phyloP scores from a whole-genome alignment of 1,139 yeast genomes.

The Scheffersomyces illinoinensis region DNA sequence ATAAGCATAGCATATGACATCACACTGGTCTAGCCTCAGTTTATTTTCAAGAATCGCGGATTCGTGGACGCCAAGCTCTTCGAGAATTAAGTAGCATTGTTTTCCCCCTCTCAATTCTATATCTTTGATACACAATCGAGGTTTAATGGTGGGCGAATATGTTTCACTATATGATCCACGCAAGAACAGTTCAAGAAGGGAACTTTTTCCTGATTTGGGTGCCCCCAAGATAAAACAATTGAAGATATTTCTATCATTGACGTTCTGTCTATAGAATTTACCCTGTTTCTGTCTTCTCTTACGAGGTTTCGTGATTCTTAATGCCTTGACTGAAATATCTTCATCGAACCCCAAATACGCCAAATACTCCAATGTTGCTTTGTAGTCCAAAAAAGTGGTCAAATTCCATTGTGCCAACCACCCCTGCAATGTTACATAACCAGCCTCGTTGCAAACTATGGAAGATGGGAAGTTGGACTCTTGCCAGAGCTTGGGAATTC shows the following conservation, averaged over 20 bases:
- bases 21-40: slow-evolving; percentile 78
- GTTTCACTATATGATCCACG: slow-evolving; percentile 69
- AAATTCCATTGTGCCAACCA: slow-evolving; percentile 99
- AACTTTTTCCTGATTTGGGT: slow-evolving; percentile 81
- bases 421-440: slow-evolving; percentile 89
- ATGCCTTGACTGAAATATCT: slow-evolving; percentile 53
- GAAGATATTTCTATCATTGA: slow-evolving; percentile 84
- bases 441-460: slow-evolving; percentile 86
- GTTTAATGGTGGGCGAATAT: slow-evolving; percentile 81
- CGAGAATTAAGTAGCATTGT: slow-evolving; percentile 87
- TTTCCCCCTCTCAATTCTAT: slow-evolving; percentile 95
- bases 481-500: slow-evolving; percentile 83
- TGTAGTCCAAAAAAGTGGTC: slow-evolving; percentile 85
- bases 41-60: slow-evolving; percentile 77
- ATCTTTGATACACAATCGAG: slow-evolving; percentile 83
- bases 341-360: slow-evolving; percentile 87
- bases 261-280: slow-evolving; percentile 64
- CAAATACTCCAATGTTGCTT: slow-evolving; percentile 80
- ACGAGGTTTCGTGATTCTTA: slow-evolving; percentile 81
- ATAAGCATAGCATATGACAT: slow-evolving; percentile 83
- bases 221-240: slow-evolving; percentile 88
- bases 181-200: slow-evolving; percentile 77
- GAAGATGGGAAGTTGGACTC: slow-evolving; percentile 83
- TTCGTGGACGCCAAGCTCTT: slow-evolving; percentile 87
- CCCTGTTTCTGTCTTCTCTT: slow-evolving; percentile 66